phyloP scores from a whole-genome alignment of 805 yeast genomes.

The Cyberlindnera nakhonratchasimensis region DNA sequence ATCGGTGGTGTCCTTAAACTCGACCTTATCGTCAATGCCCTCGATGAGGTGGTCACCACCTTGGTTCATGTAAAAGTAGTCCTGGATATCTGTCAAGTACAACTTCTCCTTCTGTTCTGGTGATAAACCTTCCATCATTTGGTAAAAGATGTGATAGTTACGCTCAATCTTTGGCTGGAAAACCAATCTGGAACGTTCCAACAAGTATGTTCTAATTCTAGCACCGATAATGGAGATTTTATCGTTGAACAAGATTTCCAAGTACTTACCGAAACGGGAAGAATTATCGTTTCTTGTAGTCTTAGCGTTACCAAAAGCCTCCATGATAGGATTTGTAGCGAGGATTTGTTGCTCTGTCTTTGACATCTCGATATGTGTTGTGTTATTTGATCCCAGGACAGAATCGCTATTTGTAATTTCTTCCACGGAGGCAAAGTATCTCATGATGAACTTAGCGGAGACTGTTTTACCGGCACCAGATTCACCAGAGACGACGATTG shows the following conservation, averaged over 20 bases:
- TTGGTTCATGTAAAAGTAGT: constrained; percentile 81
- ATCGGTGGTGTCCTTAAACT: constrained; percentile 68
- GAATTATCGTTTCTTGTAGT: constrained; percentile 97
- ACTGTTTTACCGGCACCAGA: constrained; percentile 99
- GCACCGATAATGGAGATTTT: constrained; percentile 87
- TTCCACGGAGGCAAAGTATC: constrained; percentile 95
- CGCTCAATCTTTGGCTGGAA: constrained; percentile 90
- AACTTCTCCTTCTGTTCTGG: constrained; percentile 50
- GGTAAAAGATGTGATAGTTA: constrained; percentile 94
- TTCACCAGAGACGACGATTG: constrained; percentile 96
- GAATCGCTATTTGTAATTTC: constrained; percentile 34
- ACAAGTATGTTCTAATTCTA: constrained; percentile 82
- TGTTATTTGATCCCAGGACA: constrained; percentile 39
- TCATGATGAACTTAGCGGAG: constrained; percentile 94
- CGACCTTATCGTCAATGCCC: constrained; percentile 80
- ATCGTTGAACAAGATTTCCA: constrained; percentile 82
- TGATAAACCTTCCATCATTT: constrained; percentile 70
- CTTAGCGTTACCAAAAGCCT: constrained; percentile 97
- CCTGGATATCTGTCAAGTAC: constrained; percentile 60
- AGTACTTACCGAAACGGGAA: constrained; percentile 94
- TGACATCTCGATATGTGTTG: constrained; percentile 61
- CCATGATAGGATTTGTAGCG: constrained; percentile 97
- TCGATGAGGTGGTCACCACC: constrained; percentile 73
- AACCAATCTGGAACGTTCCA: constrained; percentile 91
- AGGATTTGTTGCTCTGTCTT: constrained; percentile 90